Percentiles rank a stretch among this genome's conserved stretches.
Conservation (phyloP, 331 rosid species). For the Malus hybrid region DNA sequence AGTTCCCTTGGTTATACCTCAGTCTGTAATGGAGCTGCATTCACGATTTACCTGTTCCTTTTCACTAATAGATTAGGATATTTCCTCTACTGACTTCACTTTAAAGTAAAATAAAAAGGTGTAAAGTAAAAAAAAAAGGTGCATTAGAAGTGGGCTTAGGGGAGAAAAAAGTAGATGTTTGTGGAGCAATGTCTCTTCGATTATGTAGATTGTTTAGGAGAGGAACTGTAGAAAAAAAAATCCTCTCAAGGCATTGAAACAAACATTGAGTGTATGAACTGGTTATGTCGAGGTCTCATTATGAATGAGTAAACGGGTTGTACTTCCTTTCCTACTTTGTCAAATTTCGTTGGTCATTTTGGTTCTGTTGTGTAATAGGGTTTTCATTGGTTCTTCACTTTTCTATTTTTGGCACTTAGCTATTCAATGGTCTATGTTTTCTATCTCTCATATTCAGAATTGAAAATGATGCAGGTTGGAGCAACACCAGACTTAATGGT, state of each 20-base stretch:
- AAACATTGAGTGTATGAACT: background rate
- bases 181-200: background rate
- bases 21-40: background rate
- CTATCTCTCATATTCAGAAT: constrained; percentile 12
- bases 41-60: background rate
- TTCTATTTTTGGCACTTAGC: background rate
- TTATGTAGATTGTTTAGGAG: background rate
- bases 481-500: constrained; percentile 94
- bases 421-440: constrained; percentile 13
- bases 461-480: constrained; percentile 72
- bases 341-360: background rate
- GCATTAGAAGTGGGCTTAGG: background rate
- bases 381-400: background rate
- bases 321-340: background rate
- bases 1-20: background rate
- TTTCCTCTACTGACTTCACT: too few species aligned
- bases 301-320: background rate
- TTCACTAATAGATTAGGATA: too few species aligned
- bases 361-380: background rate
- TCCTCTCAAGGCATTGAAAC: too few species aligned
- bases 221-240: too few species aligned
- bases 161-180: background rate
- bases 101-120: too few species aligned
- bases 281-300: background rate
- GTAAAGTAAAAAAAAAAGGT: too few species aligned